A percentile compares a stretch with the other conserved stretches of the same genome.
Evolutionary conservation across 2,329 filamentous ascomycete genomes (phyloP).

Genomic region (Sclerotinia glacialis): DNA sequence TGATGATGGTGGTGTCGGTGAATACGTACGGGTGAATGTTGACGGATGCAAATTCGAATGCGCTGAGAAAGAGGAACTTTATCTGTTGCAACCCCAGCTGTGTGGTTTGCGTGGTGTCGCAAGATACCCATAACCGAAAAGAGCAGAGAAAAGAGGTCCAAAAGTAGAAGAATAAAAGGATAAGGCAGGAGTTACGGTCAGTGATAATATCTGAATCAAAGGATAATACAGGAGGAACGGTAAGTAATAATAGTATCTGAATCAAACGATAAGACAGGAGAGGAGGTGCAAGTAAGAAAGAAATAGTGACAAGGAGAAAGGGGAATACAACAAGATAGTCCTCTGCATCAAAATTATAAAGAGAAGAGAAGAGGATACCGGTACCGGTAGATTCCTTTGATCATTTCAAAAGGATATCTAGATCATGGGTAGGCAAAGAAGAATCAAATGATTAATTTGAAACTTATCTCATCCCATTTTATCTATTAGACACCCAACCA

Average conservation of each 20-base stretch:
- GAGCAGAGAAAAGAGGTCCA: too few relatives aligned
- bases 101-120: constrained; percentile 13
- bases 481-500: too few relatives aligned
- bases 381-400: constrained; percentile 5
- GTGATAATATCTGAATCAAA: too few relatives aligned
- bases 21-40: constrained; percentile 12
- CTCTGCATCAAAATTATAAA: background rate
- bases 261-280: too few relatives aligned
- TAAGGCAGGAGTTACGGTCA: too few relatives aligned
- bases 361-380: background rate
- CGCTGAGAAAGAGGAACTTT: constrained; percentile 16
- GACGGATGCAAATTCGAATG: constrained; percentile 17
- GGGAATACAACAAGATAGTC: background rate
- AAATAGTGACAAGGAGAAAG: background rate
- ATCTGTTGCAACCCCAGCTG: background rate
- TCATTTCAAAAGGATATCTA: too few relatives aligned
- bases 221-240: too few relatives aligned
- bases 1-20: constrained; percentile 16
- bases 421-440: too few relatives aligned
- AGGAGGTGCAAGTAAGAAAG: background rate
- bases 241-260: too few relatives aligned
- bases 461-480: too few relatives aligned
- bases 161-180: too few relatives aligned
- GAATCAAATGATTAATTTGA: too few relatives aligned
- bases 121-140: constrained; percentile 16